Base-by-base conservation (phyloP, 768 basidiomycete genomes). In the Mycena polygramma region DNA sequence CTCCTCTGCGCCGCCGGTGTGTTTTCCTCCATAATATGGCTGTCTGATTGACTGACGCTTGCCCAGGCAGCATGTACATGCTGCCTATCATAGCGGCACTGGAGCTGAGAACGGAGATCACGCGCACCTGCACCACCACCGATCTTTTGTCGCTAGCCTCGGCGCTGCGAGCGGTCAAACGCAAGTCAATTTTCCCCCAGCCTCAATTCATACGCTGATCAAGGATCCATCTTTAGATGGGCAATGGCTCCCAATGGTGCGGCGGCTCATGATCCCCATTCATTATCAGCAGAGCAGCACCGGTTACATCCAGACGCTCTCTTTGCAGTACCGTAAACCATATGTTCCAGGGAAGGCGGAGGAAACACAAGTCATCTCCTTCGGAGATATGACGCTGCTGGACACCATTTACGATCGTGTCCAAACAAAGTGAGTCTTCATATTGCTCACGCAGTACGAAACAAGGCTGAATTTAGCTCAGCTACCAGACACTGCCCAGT, bases 371-470 rank as follows among this genome's bases (percentile, higher is more conserved):
- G 8, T 20, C 7, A n/a, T 62, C 14, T 30, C 26, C 1, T 51
- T 62, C 14, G 20, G 2, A 6, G 60, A 52, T 7, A n/a, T 35
- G 19, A 10, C 2, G 0, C 7, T 43, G 4, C n/a, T 30, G 2
- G 59, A 61, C 13, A 24, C 8, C 0, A 37, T 61, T 19, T 61
- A 45, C 10, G 17, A 48, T 7, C 4, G n/a, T n/a, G 19, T 61
- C 46, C 15, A 61, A 36, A 61, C 59, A 7, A 46, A 61, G 59
- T 61, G 20, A 49, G 59, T 49, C 11, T 49, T 15, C 15, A 20
- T 61, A 2, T 49, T 26, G 45, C 14, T 59, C 9, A 51, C 22
- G 22, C 8, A 17, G 24, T 30, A 30, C 2, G 30, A 17, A 11
- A 43, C 4, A 2, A 43, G 17, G 17, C 24, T 60, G 20, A 19